These are phyloP conservation scores for Trifolium dubium DNA, from an alignment of 306 rosid species.

Conservation along the genomic window DNA sequence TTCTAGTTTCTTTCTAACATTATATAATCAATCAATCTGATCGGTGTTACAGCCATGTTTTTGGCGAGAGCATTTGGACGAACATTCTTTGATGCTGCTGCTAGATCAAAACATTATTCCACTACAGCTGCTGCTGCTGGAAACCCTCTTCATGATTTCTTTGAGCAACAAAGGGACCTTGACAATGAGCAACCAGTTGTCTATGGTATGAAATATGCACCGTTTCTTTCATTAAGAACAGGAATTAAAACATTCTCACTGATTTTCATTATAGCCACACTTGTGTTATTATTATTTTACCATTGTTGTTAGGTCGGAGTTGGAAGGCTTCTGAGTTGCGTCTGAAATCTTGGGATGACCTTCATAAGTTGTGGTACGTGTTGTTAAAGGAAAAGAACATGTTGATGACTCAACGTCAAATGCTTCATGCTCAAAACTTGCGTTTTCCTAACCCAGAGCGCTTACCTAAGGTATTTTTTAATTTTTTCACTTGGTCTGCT, in stretches of 20 bases:
- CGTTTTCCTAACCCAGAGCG: conserved; percentile 88
- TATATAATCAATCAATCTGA: conserved; percentile 16
- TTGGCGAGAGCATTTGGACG: conserved; percentile 70
- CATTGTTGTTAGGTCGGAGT: conserved; percentile 67
- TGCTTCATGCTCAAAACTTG: conserved; percentile 90
- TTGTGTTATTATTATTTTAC: not conserved
- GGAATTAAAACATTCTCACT: not conserved
- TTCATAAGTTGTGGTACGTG: conserved; percentile 87
- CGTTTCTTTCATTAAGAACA: conserved; percentile 18
- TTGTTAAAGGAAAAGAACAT: conserved; percentile 93
- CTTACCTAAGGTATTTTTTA: conserved; percentile 72
- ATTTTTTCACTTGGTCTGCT: conserved; percentile 28
- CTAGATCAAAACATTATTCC: conserved; percentile 61
- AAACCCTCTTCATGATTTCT: conserved; percentile 84
- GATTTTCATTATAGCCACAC: not conserved
- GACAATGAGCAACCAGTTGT: conserved; percentile 80
- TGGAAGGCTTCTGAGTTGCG: conserved; percentile 95
- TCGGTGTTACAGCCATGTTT: conserved; percentile 39
- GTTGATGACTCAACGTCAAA: conserved; percentile 96
- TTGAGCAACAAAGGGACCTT: conserved; percentile 66
- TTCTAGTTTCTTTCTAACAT: conserved; percentile 30
- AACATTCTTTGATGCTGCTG: conserved; percentile 61
- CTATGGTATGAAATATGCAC: conserved; percentile 58
- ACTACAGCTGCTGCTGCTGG: conserved; percentile 45
- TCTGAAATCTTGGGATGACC: conserved; percentile 96